A percentile compares a stretch with the other conserved stretches of the same genome.
phyloP scores from a whole-genome alignment of 2,329 filamentous ascomycete genomes.

The Basipetospora chlamydospora region DNA sequence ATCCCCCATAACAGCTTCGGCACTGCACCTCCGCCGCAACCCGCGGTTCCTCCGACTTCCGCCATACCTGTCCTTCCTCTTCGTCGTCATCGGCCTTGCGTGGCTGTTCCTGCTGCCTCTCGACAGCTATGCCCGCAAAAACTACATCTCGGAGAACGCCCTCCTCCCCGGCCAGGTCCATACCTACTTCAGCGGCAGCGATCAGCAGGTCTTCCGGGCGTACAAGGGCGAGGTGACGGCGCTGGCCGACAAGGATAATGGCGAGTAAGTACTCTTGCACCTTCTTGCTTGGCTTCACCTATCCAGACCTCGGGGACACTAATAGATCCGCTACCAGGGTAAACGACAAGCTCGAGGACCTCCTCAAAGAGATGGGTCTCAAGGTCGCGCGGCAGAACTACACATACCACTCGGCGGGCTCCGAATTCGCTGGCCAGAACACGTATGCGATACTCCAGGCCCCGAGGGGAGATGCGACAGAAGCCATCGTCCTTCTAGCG shows the following conservation, averaged over 20 bases:
- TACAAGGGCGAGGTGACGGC: conserved; percentile 72
- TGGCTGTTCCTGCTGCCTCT: conserved; percentile 87
- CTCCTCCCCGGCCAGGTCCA: conserved; percentile 91
- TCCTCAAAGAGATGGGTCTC: conserved; percentile 65
- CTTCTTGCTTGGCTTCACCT: no score
- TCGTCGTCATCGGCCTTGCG: conserved; percentile 68
- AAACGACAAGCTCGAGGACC: conserved; percentile 57
- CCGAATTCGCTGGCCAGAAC: conserved; percentile 67
- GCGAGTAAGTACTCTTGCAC: conserved; percentile 27
- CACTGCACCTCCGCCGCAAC: conserved; percentile 61
- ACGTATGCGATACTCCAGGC: conserved; percentile 88
- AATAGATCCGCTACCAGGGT: conserved; percentile 24
- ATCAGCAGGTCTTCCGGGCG: conserved; percentile 85
- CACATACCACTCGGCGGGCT: conserved; percentile 65
- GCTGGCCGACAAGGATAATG: conserved; percentile 37
- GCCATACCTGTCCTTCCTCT: conserved; percentile 74
- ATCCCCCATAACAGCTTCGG: no score
- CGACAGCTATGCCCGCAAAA: conserved; percentile 77
- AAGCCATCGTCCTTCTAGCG: conserved; percentile 85
- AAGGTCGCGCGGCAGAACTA: conserved; percentile 85
- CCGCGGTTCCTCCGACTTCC: conserved; percentile 71
- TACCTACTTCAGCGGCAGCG: conserved; percentile 92
- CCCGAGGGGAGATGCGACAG: conserved; percentile 87
- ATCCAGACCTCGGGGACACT: no score
- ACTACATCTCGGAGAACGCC: conserved; percentile 96